These are phyloP conservation scores for Zygosaccharomyces lentus DNA, from an alignment of 805 yeast genomes.

Conservation along the genomic window DNA sequence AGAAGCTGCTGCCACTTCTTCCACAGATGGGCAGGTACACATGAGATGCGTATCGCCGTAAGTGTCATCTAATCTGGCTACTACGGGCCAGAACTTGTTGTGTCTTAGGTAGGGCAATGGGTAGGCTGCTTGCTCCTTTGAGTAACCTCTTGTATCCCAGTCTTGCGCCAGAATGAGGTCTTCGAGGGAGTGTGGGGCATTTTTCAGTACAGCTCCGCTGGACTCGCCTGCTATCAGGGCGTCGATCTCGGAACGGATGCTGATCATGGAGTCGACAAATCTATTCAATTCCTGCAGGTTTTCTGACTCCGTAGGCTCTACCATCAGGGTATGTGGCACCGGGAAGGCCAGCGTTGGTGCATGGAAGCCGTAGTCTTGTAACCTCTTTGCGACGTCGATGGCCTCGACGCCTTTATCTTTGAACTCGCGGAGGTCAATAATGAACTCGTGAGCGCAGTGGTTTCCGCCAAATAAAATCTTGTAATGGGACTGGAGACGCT, in stretches of 20 bases:
- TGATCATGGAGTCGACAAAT: slow-evolving; percentile 79
- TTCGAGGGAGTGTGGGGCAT: slow-evolving; percentile 86
- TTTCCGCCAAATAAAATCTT: slow-evolving; percentile 63
- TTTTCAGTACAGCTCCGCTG: slow-evolving; percentile 67
- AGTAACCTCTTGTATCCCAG: slow-evolving; percentile 82
- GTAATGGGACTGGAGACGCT: slow-evolving; percentile 64
- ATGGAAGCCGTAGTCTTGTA: slow-evolving; percentile 98
- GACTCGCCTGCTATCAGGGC: slow-evolving; percentile 63
- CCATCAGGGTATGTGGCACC: slow-evolving; percentile 94
- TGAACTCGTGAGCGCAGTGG: slow-evolving; percentile 95
- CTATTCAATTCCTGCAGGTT: slow-evolving; percentile 82
- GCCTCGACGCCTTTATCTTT: slow-evolving; percentile 83
- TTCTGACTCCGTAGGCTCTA: slow-evolving; percentile 97
- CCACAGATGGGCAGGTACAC: slow-evolving; percentile 90
- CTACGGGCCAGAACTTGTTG: slow-evolving; percentile 93
- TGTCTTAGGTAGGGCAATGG: slow-evolving; percentile 72
- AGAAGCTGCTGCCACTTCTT: slow-evolving; percentile 50
- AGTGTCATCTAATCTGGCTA: slow-evolving; percentile 87
- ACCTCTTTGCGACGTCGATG: slow-evolving; percentile 91
- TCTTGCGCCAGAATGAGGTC: slow-evolving; percentile 67
- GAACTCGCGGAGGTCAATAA: slow-evolving; percentile 82
- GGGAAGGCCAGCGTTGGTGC: slow-evolving; percentile 99
- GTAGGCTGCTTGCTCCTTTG: slow-evolving; percentile 90
- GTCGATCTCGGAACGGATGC: slow-evolving; percentile 78
- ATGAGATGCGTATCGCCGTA: slow-evolving; percentile 89